Conservation (phyloP, 75 land plant species). For the Pinus tabuliformis region DNA sequence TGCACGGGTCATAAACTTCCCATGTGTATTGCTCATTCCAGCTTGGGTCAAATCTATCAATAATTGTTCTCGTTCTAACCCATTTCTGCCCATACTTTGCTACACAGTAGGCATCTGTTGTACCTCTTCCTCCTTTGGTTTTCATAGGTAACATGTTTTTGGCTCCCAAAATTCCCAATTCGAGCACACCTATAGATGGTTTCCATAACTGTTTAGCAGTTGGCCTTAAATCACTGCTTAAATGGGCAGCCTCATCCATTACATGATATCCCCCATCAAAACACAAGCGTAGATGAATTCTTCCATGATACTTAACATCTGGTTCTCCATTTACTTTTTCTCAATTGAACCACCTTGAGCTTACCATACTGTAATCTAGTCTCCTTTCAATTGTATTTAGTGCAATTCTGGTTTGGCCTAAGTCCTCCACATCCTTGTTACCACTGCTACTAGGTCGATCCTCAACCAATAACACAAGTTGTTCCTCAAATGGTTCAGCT, state of each 20-base stretch:
- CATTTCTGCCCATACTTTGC: constrained; percentile 83
- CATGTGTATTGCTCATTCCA: constrained; percentile 92
- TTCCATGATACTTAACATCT: constrained; percentile 13
- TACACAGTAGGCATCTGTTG: constrained; percentile 68
- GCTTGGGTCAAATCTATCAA: constrained; percentile 47
- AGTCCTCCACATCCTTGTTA: constrained; percentile 9
- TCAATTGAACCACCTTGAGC: constrained; percentile 54
- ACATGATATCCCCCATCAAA: constrained; percentile 89
- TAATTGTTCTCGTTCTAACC: constrained; percentile 70
- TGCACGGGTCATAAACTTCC: constrained; percentile 81
- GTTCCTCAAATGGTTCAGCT: constrained; percentile 67
- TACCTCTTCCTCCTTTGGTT: constrained; percentile 48
- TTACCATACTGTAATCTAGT: constrained; percentile 62
- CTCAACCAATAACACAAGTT: constrained; percentile 35
- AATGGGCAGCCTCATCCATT: constrained; percentile 66
- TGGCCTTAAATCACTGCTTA: constrained; percentile 54
- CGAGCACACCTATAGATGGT: constrained; percentile 60
- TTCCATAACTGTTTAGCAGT: constrained; percentile 78
- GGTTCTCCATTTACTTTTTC: constrained; percentile 15
- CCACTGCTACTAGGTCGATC: constrained; percentile 25
- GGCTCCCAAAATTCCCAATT: constrained; percentile 68
- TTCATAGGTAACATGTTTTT: constrained; percentile 56
- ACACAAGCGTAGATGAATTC: constrained; percentile 58
- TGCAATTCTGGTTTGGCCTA: constrained; percentile 38
- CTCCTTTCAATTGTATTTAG: constrained; percentile 63